Conservation (phyloP, 768 basidiomycete species). For the Lentinula boryana region DNA sequence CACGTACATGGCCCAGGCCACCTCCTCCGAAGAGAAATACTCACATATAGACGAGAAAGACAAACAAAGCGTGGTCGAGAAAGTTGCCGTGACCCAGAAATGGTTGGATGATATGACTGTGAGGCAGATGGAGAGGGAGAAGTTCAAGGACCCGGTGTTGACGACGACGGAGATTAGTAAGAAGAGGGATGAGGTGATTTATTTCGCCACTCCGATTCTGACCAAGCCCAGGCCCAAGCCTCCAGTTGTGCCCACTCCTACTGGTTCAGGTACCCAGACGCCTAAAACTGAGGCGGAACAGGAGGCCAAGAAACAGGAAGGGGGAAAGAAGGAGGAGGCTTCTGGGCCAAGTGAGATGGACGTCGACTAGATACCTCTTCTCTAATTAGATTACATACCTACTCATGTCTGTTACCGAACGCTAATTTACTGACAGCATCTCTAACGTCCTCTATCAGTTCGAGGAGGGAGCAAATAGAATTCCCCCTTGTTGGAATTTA, state of each 20-base stretch:
- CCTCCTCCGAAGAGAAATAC: slow-evolving; percentile 78
- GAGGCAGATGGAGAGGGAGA: slow-evolving; percentile 81
- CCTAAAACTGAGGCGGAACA: slow-evolving; percentile 60
- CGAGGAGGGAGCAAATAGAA: no score
- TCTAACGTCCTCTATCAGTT: no score
- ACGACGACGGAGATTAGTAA: slow-evolving; percentile 78
- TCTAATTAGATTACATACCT: background rate
- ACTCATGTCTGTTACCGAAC: background rate
- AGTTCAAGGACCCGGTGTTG: slow-evolving; percentile 69
- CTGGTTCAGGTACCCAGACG: slow-evolving; percentile 53
- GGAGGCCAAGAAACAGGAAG: slow-evolving; percentile 36
- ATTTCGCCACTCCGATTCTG: slow-evolving; percentile 85
- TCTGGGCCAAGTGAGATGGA: slow-evolving; percentile 75
- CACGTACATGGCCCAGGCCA: slow-evolving; percentile 78
- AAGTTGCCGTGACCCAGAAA: slow-evolving; percentile 83
- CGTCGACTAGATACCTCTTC: slow-evolving; percentile 52
- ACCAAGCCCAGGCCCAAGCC: slow-evolving; percentile 91
- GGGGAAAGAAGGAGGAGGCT: slow-evolving; percentile 26
- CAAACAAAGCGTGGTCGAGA: slow-evolving; percentile 82
- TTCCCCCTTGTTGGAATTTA: no score
- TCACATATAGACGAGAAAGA: slow-evolving; percentile 89
- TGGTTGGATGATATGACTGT: slow-evolving; percentile 94
- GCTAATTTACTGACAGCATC: background rate
- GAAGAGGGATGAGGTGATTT: slow-evolving; percentile 90
- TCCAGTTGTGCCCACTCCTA: slow-evolving; percentile 42